Evolutionary conservation across 2,329 filamentous ascomycete species (phyloP), one percentile per base, ranked within the genome.

Genomic region (Fusarium sp.): DNA sequence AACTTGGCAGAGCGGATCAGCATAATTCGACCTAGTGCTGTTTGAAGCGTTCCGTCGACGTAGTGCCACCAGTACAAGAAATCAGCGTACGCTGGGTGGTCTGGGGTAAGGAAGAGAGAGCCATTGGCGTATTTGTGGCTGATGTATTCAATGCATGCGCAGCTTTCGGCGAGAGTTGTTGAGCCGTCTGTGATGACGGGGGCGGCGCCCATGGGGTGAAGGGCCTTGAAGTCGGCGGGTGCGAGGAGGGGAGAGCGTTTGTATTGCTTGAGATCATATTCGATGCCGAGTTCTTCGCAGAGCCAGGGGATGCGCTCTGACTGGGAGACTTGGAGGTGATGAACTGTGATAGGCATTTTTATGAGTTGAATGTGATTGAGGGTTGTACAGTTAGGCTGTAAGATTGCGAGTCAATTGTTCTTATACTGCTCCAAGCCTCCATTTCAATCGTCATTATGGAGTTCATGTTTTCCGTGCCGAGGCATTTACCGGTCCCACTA

Each of bases 1-100:
- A 66, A 8, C 5, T 51, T 51, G 17, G 69, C 55, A 8, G 65
- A 61, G 6, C 41, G 62, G 33, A 85, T 83, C 10, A 76, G 54
- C 79, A 89, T 79, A 10, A 76, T 78, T 18, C 84, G 80, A 9
- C 77, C 70, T 41, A 89, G 67, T 0, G 79, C 78, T 0, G 85
- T 80, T 73, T 82, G 80, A 7, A 89, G 81, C 5, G 79, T 85
- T 39, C 84, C 84, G 75, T 88, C 86, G 14, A 84, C 82, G 78
- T 86, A 91, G 78, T 92, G 89, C 76, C 89, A 88, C 90, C 90
- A 93, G 82, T 90, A 92, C 2, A 93, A 77, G 72, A 90, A 93
- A 57, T 90, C 85, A 5, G 88, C 82, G 71, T 90, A 93, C 49
- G 85, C 83, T 22, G 84, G 79, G 57, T 88, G 81, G 0, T 79